Evolutionary conservation across 768 basidiomycete genomes (phyloP), one percentile per base, ranked within the genome.

Genomic region (Boletus reticulatus): DNA sequence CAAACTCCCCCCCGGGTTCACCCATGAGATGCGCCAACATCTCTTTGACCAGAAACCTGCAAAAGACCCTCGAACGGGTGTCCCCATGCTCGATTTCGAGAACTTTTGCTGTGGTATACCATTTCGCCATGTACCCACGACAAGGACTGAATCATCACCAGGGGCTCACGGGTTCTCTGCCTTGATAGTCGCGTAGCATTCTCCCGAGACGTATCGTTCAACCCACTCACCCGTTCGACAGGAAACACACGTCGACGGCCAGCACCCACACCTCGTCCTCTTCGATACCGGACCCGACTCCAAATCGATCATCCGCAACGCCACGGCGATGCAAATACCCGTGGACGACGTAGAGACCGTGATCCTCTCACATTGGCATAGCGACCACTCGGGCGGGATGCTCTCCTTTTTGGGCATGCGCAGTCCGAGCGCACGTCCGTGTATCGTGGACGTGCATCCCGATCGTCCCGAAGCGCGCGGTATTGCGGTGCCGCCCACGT

Each of bases 221-320:
- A 7, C 13, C 22, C 34, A 14, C 12, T 22, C 17, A 53, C 42
- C 31, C 16, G 4, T 16, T 27, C 27, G 20, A 37, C 65, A 85
- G 84, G 80, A 88, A 77, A 89, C 85, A 3, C 76, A 80, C 55
- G 69, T 78, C 12, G 62, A 75, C 22, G 84, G 73, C 20, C 68
- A 76, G 41, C 52, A 68, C 54, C 63, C 75, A 4, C 80, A 82
- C 51, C 72, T 78, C n/a, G 84, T 83, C 16, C 77, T 94, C 36
- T 92, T 94, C 65, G 92, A 94, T 72, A 86, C 89, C 16, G 92
- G 92, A 0, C 92, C 92, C 10, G 92, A 94, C 65, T 81, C 83
- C 16, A 76, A 74, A 22, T 84, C 87, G 27, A 83, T 94, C 58
- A 79, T 84, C n/a, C 84, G 89, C 48, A 94, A 93, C 69, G 67